Evolutionary conservation across 2,329 filamentous ascomycete genomes (phyloP), one percentile per base, ranked within the genome.

Genomic region (Didymella pomorum): DNA sequence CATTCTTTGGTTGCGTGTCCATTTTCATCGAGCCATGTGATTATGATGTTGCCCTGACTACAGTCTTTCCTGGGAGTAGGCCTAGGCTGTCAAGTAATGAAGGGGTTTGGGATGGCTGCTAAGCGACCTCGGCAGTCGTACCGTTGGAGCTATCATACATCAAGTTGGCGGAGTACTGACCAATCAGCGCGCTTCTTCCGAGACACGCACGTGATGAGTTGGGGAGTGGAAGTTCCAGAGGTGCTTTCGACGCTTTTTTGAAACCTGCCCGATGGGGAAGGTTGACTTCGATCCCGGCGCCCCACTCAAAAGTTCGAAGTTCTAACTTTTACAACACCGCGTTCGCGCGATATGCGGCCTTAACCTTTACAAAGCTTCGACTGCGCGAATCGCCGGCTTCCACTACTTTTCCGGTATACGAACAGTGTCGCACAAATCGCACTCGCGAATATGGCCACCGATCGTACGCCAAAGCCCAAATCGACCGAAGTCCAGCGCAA

Each of bases 371-470:
- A 28, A 26, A 20, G 21, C 18, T 43, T 39, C 16, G 16, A 12
- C 20, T 26, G 20, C 31, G 16, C 21, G 16, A 29, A 25, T 33
- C 31, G 7, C n/a, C 21, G 10, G 31, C 12, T 29, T 1, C 21
- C 10, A 14, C 8, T 39, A 20, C n/a, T 39, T 18, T 39, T 11
- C 9, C 35, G 6, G n/a, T 20, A 10, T 20, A 20, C 9, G 2
- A 20, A 39, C 35, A 39, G n/a, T 20, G 18, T 23, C 21, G 39
- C 21, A 20, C 16, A 18, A 2, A 11, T 8, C 8, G 20, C 18
- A 35, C 3, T 20, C 29, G 20, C 33, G 18, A 51, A 25, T 14
- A 74, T 75, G 72, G 65, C 70, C 23, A 63, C 64, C 18, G 65
- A 68, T 33, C 57, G 60, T 33, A 63, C 58, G 12, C 31, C 66